A percentile compares a stretch with the other conserved stretches of the same genome.
phyloP scores from a whole-genome alignment of 2,329 filamentous ascomycete species.

The Zasmidium cellare region DNA sequence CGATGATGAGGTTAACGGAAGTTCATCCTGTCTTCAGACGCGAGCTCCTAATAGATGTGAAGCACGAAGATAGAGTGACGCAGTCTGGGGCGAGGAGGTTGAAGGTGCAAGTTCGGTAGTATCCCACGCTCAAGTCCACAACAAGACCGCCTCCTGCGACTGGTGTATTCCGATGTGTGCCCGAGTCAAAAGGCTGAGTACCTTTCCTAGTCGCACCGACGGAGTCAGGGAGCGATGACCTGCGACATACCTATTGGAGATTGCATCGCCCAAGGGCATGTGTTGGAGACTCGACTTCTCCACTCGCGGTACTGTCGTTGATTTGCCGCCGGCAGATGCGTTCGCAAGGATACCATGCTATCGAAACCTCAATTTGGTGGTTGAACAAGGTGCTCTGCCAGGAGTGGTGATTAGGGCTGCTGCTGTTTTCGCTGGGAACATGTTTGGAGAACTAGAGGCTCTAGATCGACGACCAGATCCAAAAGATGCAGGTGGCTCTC shows the following conservation, averaged over 20 bases:
- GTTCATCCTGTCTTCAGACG: background rate
- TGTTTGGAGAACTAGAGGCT: too few species aligned
- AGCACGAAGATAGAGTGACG: slow-evolving; percentile 10
- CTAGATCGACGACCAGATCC: too few species aligned
- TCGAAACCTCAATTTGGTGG: background rate
- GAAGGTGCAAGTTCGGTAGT: slow-evolving; percentile 1
- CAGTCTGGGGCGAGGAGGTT: background rate
- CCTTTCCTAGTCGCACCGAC: background rate
- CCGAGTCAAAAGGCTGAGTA: background rate
- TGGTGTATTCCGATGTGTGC: background rate
- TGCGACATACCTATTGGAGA: background rate
- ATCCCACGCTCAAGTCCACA: background rate
- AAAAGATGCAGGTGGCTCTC: too few species aligned
- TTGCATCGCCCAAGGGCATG: background rate
- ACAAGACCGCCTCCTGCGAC: background rate
- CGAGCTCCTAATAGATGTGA: background rate
- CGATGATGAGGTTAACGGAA: background rate
- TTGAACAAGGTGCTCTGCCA: too few species aligned
- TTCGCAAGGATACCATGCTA: background rate
- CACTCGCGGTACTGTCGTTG: background rate
- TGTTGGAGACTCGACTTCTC: background rate
- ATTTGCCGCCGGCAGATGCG: background rate
- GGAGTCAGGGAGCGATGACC: background rate
- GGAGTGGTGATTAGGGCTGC: too few species aligned
- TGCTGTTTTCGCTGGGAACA: too few species aligned